These are phyloP conservation scores for Lichtheimia ramosa DNA, from an alignment of 371 early-diverging fungal genomes.

Conservation along the genomic window DNA sequence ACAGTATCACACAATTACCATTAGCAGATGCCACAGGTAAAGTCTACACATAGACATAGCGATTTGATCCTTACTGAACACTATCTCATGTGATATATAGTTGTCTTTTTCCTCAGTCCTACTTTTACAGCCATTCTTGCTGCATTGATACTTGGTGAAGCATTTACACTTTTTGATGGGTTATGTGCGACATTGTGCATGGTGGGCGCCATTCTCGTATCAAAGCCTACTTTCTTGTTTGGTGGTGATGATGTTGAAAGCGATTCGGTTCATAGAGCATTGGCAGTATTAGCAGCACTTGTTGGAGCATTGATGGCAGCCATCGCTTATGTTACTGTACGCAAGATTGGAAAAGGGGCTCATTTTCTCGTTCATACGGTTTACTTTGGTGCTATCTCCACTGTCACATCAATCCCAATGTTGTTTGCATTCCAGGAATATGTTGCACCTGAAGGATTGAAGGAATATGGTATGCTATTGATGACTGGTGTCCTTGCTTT, in stretches of 20 bases:
- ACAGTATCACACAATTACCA: conserved; percentile 63
- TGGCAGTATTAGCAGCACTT: conserved; percentile 48
- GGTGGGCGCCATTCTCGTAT: conserved; percentile 63
- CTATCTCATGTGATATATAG: too few relatives aligned
- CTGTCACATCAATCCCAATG: conserved; percentile 34
- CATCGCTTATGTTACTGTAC: conserved; percentile 68
- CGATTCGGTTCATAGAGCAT: conserved; percentile 13
- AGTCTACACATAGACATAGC: not conserved
- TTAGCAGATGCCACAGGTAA: conserved; percentile 75
- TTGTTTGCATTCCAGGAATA: conserved; percentile 28
- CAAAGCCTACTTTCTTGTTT: conserved; percentile 64
- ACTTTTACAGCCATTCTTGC: conserved; percentile 73
- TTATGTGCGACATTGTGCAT: conserved; percentile 55
- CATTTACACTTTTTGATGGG: conserved; percentile 56
- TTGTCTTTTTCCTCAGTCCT: conserved; percentile 76
- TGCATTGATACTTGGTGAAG: conserved; percentile 56
- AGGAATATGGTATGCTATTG: conserved; percentile 33
- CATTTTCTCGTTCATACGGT: conserved; percentile 74
- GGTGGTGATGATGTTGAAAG: not conserved
- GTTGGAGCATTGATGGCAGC: conserved; percentile 60
- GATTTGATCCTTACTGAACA: not conserved
- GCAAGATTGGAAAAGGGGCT: conserved; percentile 61
- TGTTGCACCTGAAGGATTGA: conserved; percentile 17
- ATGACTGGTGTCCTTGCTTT: conserved; percentile 65
- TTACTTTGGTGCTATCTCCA: conserved; percentile 72